Conservation (phyloP, 2,329 filamentous ascomycete genomes). For the Aspergillus aculeatus region DNA sequence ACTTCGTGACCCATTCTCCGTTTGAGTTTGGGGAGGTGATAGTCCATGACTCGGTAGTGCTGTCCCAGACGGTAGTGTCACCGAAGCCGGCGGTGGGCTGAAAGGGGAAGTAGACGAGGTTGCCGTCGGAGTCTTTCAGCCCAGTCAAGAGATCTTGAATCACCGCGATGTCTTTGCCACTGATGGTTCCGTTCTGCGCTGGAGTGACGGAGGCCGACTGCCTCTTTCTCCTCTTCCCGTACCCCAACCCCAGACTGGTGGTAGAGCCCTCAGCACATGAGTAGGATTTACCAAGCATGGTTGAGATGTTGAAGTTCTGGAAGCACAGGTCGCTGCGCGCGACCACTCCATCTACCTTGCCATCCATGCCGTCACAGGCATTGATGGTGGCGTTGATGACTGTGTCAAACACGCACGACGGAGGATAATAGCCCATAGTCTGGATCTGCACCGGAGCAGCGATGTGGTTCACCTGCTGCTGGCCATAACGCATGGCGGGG, state of each 20-base stretch:
- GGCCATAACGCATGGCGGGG: neutral
- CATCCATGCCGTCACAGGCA: neutral
- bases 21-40: neutral
- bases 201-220: neutral
- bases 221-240: neutral
- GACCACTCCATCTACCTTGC: neutral
- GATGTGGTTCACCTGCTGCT: conserved; percentile 2
- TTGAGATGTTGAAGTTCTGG: neutral
- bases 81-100: conserved; percentile 1
- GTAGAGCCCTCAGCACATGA: neutral
- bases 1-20: conserved; percentile 2
- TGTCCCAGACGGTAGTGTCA: neutral
- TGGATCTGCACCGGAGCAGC: neutral
- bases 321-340: neutral
- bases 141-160: neutral
- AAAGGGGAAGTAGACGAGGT: neutral
- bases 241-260: neutral
- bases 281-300: neutral
- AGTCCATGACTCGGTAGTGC: neutral
- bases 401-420: neutral
- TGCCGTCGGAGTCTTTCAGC: neutral
- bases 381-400: conserved; percentile 1
- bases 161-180: neutral
- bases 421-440: neutral
- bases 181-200: neutral